Evolutionary conservation across 2,329 filamentous ascomycete species (phyloP), one percentile per base, ranked within the genome.

Genomic region (Tolypocladium endophyticum): DNA sequence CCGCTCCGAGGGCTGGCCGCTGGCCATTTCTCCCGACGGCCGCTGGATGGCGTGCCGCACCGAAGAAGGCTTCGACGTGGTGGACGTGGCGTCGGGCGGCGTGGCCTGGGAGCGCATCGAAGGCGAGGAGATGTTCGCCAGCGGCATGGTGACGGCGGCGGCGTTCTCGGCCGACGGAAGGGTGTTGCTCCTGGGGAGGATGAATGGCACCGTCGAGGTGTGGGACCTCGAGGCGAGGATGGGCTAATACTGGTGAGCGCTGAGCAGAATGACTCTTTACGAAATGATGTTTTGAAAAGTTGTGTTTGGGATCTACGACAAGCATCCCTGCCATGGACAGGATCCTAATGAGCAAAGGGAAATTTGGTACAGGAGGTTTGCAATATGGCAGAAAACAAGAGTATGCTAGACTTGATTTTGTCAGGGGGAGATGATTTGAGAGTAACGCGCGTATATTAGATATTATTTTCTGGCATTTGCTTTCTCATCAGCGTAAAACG

Each of bases 51-150:
- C 66, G 23, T 74, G 72, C 62, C 68, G 75, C 60, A 77, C 72
- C 0, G 76, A 77, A 58, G 69, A 71, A 4, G 76, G 75, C 8
- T 72, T 77, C 58, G 76, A 77, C 28, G 63, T 77, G 23, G 73
- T 74, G 65, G 73, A 77, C 16, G 64, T 74, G 33, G 62, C 61
- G 12, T 71, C 73, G 1, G 75, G 75, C 0, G 60, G 59, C 2
- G 63, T 76, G 0, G 60, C 73, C 0, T 71, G 69, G 20, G 71
- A 71, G 30, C 63, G 63, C 8, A 14, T 20, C 36, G 58, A 60
- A 30, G 53, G 54, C 43, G 55, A 59, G 23, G 58, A 25, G 3
- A 23, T 23, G 43, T 28, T 52, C 0, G 66, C 61, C 36, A 65
- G 64, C 1, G 65, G 62, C 0, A 54, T 74, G 50, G 66, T 76